Percentiles rank a stretch among this genome's conserved stretches.
Conservation (phyloP, 495 filamentous ascomycete genomes). For the Polyplosphaeria fusca region DNA sequence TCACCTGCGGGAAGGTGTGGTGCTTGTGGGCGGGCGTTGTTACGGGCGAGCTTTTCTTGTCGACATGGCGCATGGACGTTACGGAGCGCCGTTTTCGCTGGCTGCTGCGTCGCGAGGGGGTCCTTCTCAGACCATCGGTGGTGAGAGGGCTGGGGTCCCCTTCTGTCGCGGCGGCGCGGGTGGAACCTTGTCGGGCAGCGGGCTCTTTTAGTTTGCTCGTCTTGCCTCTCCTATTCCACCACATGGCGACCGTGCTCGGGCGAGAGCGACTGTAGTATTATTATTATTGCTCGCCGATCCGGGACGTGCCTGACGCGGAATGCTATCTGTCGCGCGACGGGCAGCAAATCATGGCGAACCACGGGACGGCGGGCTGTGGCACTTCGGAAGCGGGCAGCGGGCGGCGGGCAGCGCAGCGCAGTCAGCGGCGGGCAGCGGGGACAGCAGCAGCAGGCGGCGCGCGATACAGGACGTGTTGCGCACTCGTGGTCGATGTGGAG, state of each 20-base stretch:
- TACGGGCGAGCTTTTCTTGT: constrained; percentile 18
- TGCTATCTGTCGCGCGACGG: too few species aligned
- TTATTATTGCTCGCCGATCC: too few species aligned
- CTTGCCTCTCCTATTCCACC: too few species aligned
- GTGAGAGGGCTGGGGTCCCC: constrained; percentile 10
- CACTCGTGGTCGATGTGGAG: neutral
- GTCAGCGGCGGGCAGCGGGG: neutral
- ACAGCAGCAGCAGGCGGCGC: neutral
- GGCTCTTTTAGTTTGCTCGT: too few species aligned
- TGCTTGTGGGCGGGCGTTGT: constrained; percentile 17
- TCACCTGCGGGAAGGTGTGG: constrained; percentile 8
- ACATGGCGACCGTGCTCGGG: too few species aligned
- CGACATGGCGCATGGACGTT: constrained; percentile 24
- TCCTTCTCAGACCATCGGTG: constrained; percentile 26
- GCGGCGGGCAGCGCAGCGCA: neutral
- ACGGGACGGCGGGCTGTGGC: too few species aligned
- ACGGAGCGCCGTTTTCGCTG: constrained; percentile 27
- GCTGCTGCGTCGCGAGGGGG: constrained; percentile 21
- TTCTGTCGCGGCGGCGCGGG: constrained; percentile 26
- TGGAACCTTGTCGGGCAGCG: too few species aligned
- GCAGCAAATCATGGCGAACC: too few species aligned
- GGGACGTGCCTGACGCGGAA: too few species aligned
- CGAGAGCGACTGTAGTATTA: too few species aligned
- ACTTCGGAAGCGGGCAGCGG: too few species aligned
- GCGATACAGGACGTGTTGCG: neutral